Conservation (phyloP, 805 yeast species). For the Pichia kluyveri region DNA sequence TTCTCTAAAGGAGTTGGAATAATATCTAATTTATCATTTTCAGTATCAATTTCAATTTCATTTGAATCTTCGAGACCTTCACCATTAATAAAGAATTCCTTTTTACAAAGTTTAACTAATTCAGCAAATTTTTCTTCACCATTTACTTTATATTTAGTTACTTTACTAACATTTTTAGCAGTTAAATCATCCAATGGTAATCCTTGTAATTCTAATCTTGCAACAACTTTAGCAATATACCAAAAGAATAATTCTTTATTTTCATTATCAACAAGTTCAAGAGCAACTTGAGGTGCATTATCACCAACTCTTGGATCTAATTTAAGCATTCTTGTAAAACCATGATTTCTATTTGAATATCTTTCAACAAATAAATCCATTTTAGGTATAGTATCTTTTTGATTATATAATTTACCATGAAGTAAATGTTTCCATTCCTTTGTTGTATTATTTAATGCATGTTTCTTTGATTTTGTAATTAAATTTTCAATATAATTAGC, state of each 20-base stretch:
- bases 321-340: conserved; percentile 77
- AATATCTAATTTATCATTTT: neutral
- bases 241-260: conserved; percentile 62
- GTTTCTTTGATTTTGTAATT: conserved; percentile 47
- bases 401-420: conserved; percentile 36
- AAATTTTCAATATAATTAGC: conserved; percentile 54
- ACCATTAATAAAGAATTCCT: conserved; percentile 30
- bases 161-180: conserved; percentile 42
- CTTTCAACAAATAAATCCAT: conserved; percentile 57
- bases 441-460: conserved; percentile 6
- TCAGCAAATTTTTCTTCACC: conserved; percentile 47
- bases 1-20: conserved; percentile 1
- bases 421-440: conserved; percentile 21
- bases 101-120: conserved; percentile 52
- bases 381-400: conserved; percentile 48
- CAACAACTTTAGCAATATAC: conserved; percentile 73
- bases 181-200: conserved; percentile 46
- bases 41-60: no score
- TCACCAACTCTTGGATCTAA: conserved; percentile 86
- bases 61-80: conserved; percentile 9
- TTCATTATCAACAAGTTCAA: conserved; percentile 68
- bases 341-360: conserved; percentile 57
- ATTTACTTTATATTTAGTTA: conserved; percentile 36
- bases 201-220: conserved; percentile 63
- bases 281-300: conserved; percentile 78